Base-by-base conservation (phyloP, 2,329 filamentous ascomycete genomes). In the Cladosporium sp. region DNA sequence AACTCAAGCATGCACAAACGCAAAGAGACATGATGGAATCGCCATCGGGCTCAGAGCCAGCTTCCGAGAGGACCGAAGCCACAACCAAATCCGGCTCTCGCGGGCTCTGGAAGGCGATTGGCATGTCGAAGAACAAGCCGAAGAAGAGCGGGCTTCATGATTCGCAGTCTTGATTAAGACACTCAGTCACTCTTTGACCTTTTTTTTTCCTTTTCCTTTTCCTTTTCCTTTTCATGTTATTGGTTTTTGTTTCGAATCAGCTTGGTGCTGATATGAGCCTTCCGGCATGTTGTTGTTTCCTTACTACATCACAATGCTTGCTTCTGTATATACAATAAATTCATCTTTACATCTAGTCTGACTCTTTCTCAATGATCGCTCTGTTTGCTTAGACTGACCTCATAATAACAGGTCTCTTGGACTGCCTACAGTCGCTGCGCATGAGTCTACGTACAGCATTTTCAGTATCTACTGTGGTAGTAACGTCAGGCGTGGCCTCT, bases 21-120 rank as follows among this genome's bases (percentile, higher is more conserved):
- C 60, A 63, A 25, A 51, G 60, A 5, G 49, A 53, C 18, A 63
- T 28, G 21, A 63, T 63, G 60, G 39, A 56, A 3, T 63, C 60
- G 2, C 60, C 60, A 1, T 63, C 60, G 6, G 60, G 60, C 60
- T 63, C 59, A 10, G 59, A 62, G 23, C 46, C 59, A 4, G 32
- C 28, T 2, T 62, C 60, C 10, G 60, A 54, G 34, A 63, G 25
- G 18, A 56, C 60, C 5, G 58, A 61, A 16, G 56, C 11, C 7
- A 58, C 56, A 0, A 36, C 21, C 8, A 61, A 61, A 21, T 62
- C 59, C 1, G 48, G 48, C 30, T 32, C 60, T 23, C 60, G 60
- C 7, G 48, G 60, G 4, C 60, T 63, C 1, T 63, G 60, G 60
- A 63, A 63, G 60, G 32, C 60, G 7, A 63, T 63, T 53, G 60